Percentiles rank a stretch among this genome's conserved stretches.
These are phyloP conservation scores for Beauveria sp. DNA, from an alignment of 2,329 filamentous ascomycete species.

Conservation along the genomic window DNA sequence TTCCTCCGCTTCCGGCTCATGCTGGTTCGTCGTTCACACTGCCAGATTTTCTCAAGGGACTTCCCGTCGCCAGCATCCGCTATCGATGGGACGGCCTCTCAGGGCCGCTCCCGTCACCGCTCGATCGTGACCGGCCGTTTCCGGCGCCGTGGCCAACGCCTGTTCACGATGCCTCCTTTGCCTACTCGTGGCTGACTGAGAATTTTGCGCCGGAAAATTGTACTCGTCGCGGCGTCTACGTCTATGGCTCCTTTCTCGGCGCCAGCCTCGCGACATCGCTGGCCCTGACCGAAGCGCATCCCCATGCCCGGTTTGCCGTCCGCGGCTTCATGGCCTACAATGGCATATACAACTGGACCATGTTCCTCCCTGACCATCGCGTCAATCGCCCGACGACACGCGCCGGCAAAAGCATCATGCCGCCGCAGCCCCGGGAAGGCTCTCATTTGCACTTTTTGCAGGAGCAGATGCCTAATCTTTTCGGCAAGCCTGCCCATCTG, in stretches of 20 bases:
- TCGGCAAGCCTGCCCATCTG: constrained; percentile 37
- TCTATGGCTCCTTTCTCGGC: constrained; percentile 52
- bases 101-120: constrained; percentile 12
- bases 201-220: constrained; percentile 32
- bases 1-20: constrained; percentile 40
- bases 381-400: constrained; percentile 26
- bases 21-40: constrained; percentile 22
- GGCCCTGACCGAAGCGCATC: constrained; percentile 46
- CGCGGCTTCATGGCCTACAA: constrained; percentile 49
- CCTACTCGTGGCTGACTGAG: constrained; percentile 44
- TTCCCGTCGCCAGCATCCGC: constrained; percentile 47
- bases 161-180: constrained; percentile 47
- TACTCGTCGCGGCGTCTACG: constrained; percentile 29
- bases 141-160: constrained; percentile 45
- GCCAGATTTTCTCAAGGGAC: constrained; percentile 33
- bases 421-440: constrained; percentile 20
- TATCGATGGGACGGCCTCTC: constrained; percentile 44
- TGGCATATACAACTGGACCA: constrained; percentile 58
- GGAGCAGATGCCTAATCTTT: constrained; percentile 33
- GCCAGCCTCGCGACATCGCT: constrained; percentile 49
- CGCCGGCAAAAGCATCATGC: constrained; percentile 13
- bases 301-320: constrained; percentile 36
- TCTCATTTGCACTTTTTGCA: constrained; percentile 31
- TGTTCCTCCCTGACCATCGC: constrained; percentile 46
- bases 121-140: constrained; percentile 11